Evolutionary conservation across 768 basidiomycete genomes (phyloP).

Genomic region (Boletales sp.): DNA sequence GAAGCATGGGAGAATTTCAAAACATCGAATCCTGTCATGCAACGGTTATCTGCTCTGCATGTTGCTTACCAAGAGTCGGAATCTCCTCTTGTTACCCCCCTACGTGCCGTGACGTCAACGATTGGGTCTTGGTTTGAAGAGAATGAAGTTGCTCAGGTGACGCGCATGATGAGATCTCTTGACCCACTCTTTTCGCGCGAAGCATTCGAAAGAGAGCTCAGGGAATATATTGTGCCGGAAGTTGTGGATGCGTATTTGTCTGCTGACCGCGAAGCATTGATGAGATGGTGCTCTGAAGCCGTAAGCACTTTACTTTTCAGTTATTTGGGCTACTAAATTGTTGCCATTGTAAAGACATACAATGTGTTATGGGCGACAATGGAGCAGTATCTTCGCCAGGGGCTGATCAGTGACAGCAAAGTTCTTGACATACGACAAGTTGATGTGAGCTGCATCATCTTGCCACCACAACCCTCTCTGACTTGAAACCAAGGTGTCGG

Average conservation of each 20-base stretch:
- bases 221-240: constrained; percentile 97
- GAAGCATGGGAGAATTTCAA: constrained; percentile 81
- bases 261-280: constrained; percentile 82
- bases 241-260: constrained; percentile 94
- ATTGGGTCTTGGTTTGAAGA: constrained; percentile 94
- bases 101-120: constrained; percentile 80
- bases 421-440: constrained; percentile 97
- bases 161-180: constrained; percentile 78
- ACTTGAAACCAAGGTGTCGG: constrained; percentile 53
- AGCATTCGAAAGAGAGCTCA: constrained; percentile 79
- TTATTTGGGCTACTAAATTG: neutral
- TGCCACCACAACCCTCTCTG: constrained; percentile 3
- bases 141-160: constrained; percentile 96
- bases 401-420: constrained; percentile 88
- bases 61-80: constrained; percentile 89
- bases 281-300: constrained; percentile 93
- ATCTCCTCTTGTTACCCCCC: constrained; percentile 75
- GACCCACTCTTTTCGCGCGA: constrained; percentile 89
- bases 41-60: constrained; percentile 52
- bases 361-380: constrained; percentile 99
- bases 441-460: constrained; percentile 57
- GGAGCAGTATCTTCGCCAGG: constrained; percentile 89
- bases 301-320: constrained; percentile 44
- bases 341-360: constrained; percentile 61
- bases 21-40: constrained; percentile 74